Evolutionary conservation across 2,329 filamentous ascomycete genomes (phyloP), one percentile per base, ranked within the genome.

Genomic region (Aspergillus arachidicola): DNA sequence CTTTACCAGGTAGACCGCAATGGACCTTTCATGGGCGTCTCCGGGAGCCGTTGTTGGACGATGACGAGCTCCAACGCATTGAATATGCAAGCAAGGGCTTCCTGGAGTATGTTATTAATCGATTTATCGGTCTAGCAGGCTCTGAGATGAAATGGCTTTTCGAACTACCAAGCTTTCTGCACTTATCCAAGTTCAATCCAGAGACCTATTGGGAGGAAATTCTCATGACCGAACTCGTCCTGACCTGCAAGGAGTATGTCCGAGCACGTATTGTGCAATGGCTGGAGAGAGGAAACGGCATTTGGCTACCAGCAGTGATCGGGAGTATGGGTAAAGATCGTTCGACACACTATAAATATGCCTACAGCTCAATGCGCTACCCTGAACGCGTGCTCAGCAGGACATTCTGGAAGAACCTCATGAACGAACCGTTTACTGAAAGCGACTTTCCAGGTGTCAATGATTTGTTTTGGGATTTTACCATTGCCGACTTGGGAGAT

Each of bases 1-100:
- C 41, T 14, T 63, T 61, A 2, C 36, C 59, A 2, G 58, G 53
- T 23, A 58, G 51, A 34, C 63, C 58, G 43, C 36, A 43, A 41
- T 46, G 77, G 78, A 36, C 63, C 77, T 51, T 85, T 81, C 69
- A 72, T 70, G 83, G 85, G 43, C 83, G 86, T 34, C 76, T 73
- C 11, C 69, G 79, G n/a, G 82, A 83, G 3, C 71, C 79, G 12
- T 69, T 86, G 30, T 23, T 54, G 2, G 82, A 84, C 11, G 86
- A 89, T 60, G 83, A 86, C 58, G 80, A 86, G 59, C 77, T 80
- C 14, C 87, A 88, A 59, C 76, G 83, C 3, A 81, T 89, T 2
- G 84, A 88, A 66, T 86, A 89, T 70, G 86, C 87, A 9, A 84
- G 84, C 26, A 81, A 82, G 30, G 80, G 79, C 10, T 79, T 89